These are phyloP conservation scores for Colletotrichum sp. DNA, from an alignment of 2,329 filamentous ascomycete genomes.

Conservation along the genomic window DNA sequence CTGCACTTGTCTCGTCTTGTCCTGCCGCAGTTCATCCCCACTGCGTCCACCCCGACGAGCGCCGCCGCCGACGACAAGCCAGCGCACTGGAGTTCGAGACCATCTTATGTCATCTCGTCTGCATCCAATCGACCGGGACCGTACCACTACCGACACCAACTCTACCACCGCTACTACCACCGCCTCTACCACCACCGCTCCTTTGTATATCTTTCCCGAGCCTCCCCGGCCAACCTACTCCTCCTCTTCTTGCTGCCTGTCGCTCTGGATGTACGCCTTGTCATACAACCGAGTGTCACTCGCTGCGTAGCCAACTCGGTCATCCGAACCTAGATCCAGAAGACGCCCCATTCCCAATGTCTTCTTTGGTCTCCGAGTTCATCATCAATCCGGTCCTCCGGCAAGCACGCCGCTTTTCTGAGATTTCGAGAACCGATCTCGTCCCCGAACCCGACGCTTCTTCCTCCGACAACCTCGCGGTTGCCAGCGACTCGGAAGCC, in stretches of 20 bases:
- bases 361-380: slow-evolving; percentile 68
- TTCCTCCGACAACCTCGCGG: slow-evolving; percentile 25
- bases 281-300: not conserved
- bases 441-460: slow-evolving; percentile 36
- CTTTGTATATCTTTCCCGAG: slow-evolving; percentile 10
- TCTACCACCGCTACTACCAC: not conserved
- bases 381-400: slow-evolving; percentile 70
- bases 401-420: slow-evolving; percentile 69
- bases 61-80: slow-evolving; percentile 10
- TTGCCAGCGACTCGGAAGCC: slow-evolving; percentile 29
- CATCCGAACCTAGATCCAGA: not conserved
- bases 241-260: not conserved
- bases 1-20: not conserved
- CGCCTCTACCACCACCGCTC: not conserved
- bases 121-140: slow-evolving; percentile 21
- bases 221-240: not conserved
- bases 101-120: slow-evolving; percentile 22
- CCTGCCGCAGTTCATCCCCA: not conserved
- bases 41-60: slow-evolving; percentile 5
- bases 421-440: slow-evolving; percentile 47
- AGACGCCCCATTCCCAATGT: slow-evolving; percentile 49
- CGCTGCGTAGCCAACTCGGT: slow-evolving; percentile 3
- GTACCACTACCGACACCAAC: slow-evolving; percentile 7
- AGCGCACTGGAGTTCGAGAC: slow-evolving; percentile 9
- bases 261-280: slow-evolving; percentile 14